Base-by-base conservation (phyloP, 257 asterid species). In the Thymus quinquecostatus region DNA sequence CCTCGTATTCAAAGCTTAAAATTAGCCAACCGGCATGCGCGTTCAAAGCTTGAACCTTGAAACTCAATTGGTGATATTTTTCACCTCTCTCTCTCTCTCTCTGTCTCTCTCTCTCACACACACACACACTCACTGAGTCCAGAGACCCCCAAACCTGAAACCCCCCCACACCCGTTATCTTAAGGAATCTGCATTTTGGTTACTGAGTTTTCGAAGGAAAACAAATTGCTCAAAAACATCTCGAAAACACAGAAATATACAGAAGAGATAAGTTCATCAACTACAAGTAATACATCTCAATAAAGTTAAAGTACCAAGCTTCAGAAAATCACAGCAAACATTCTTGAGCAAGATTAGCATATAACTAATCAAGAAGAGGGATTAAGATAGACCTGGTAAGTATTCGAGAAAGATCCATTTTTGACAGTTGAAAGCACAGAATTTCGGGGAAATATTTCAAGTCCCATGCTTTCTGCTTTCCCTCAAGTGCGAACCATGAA, bases 391-490 rank as follows among this genome's bases (percentile, higher is more conserved):
- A 85, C 89, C 87, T 81, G 84, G 60, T 71, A 38, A 49, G 72
- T 38, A 51, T 47, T 64, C 8, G 83, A 45, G 27, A 30, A 55
- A 54, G 76, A 60, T 14, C 65, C 76, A n/a, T 50, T 70, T 72
- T 59, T 81, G 11, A 64, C 61, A 9, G 78, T 79, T 50, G 84
- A 73, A 70, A 82, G 54, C 56, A 69, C 75, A 51, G 72, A 55
- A 69, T 50, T 75, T 78, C 72, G 77, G 64, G 87, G 72, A 75
- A 77, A 66, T 50, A 76, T 78, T 63, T 81, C 79, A 54, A 79
- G 67, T 32, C 79, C 75, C 90, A 83, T 87, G 12, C 40, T 66
- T 41, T 74, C 14, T 38, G 68, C 14, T 48, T 12, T 21, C 59
- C 64, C 3, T 11, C 29, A 56, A 60, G 5, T 62, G 56, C 9